These are phyloP conservation scores for Fusarium coffeatum DNA, from an alignment of 2,329 filamentous ascomycete species.

Conservation along the genomic window DNA sequence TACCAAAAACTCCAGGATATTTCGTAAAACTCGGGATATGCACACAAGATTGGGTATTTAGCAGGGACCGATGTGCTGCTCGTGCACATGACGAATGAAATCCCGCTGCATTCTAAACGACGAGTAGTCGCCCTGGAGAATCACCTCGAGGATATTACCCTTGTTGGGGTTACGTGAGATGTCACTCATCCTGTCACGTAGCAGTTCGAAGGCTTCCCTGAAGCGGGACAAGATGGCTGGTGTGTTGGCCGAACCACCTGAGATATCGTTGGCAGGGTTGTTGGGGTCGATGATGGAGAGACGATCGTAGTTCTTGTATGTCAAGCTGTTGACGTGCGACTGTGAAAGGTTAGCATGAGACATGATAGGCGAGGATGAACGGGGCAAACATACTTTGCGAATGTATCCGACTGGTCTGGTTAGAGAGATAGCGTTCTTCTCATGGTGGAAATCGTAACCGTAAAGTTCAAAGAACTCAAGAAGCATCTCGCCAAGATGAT, in stretches of 20 bases:
- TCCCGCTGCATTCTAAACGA: conserved; percentile 77
- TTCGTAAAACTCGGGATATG: neutral
- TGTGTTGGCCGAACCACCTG: conserved; percentile 83
- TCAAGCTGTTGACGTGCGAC: conserved; percentile 58
- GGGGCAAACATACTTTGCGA: conserved; percentile 84
- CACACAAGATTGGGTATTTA: conserved; percentile 23
- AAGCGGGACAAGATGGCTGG: conserved; percentile 76
- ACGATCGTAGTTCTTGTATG: conserved; percentile 72
- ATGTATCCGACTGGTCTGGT: conserved; percentile 76
- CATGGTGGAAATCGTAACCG: conserved; percentile 81
- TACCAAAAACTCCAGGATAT: conserved; percentile 31
- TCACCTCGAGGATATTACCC: conserved; percentile 70
- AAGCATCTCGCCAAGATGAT: conserved; percentile 82
- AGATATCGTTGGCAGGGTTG: conserved; percentile 85
- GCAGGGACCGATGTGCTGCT: conserved; percentile 53
- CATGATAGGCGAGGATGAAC: too few species aligned
- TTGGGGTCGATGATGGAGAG: conserved; percentile 95
- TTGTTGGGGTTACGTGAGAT: conserved; percentile 53
- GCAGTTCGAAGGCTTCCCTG: conserved; percentile 66
- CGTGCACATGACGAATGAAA: conserved; percentile 67
- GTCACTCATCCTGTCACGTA: conserved; percentile 69
- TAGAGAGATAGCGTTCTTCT: conserved; percentile 77
- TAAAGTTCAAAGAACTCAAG: conserved; percentile 92
- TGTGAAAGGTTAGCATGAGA: conserved; percentile 46
- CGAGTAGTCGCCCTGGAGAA: conserved; percentile 83